A percentile compares a stretch with the other conserved stretches of the same genome.
phyloP scores from a whole-genome alignment of 192 early-diverging fungal species.

The Gamsiella multidivaricata region DNA sequence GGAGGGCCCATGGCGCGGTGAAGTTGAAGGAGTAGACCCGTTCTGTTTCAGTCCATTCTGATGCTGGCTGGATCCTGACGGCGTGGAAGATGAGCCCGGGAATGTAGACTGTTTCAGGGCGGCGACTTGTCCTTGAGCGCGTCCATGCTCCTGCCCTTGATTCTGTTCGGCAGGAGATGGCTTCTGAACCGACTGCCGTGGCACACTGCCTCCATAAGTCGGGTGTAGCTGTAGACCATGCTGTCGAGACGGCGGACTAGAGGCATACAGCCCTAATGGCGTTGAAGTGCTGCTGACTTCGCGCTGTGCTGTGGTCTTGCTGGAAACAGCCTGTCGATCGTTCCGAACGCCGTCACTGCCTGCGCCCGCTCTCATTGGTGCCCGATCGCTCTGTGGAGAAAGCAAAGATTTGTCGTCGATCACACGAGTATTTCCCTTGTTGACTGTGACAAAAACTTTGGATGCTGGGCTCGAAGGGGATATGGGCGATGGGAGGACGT shows the following conservation, averaged over 20 bases:
- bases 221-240: constrained; percentile 17
- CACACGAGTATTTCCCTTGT: background rate
- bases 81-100: background rate
- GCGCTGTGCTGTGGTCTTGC: background rate
- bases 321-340: background rate
- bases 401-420: background rate
- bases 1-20: constrained; percentile 5
- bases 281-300: background rate
- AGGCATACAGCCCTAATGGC: too few species aligned
- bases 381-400: background rate
- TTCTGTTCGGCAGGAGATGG: background rate
- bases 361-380: background rate
- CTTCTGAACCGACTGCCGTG: constrained; percentile 3
- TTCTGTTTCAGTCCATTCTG: constrained; percentile 6
- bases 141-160: constrained; percentile 1
- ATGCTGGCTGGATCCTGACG: background rate
- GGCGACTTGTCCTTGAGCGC: background rate
- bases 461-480: constrained; percentile 20
- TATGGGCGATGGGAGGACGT: constrained; percentile 11
- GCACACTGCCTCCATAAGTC: constrained; percentile 21
- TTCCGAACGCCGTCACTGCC: background rate
- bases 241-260: background rate
- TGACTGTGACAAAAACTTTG: background rate
- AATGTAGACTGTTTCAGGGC: constrained; percentile 15
- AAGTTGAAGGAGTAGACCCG: background rate